Evolutionary conservation across 2,329 filamentous ascomycete genomes (phyloP).

Genomic region (Knoxdaviesia proteae): DNA sequence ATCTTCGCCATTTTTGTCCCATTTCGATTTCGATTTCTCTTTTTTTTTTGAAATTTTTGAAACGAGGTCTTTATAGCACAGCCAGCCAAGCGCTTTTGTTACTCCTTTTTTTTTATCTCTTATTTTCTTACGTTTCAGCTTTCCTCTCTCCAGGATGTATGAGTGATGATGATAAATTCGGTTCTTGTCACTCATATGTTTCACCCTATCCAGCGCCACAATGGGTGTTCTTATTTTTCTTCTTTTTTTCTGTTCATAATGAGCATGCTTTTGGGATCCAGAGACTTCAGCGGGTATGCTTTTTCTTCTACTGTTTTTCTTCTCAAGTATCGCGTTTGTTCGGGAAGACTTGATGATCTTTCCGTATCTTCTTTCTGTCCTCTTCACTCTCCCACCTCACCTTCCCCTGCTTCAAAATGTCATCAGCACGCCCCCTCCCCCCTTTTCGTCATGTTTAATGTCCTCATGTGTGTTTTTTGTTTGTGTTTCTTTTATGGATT

Average conservation of each 20-base stretch:
- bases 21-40: not conserved
- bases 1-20: not conserved
- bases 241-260: conserved; percentile 4
- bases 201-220: not conserved
- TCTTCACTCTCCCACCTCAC: conserved; percentile 2
- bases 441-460: no score
- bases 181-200: not conserved
- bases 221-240: conserved; percentile 5
- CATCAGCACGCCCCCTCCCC: no score
- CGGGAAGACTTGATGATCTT: no score
- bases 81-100: conserved; percentile 1
- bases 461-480: conserved; percentile 8
- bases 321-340: no score
- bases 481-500: conserved; percentile 6
- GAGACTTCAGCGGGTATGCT: no score
- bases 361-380: conserved; percentile 5
- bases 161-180: not conserved
- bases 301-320: no score
- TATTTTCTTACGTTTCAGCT: conserved; percentile 7
- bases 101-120: conserved; percentile 6
- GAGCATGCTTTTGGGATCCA: no score
- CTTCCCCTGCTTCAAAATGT: no score
- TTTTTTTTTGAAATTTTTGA: conserved; percentile 4
- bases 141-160: conserved; percentile 3
- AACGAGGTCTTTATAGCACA: conserved; percentile 5